phyloP scores from a whole-genome alignment of 306 rosid genomes.

The Cucurbita maxima region DNA sequence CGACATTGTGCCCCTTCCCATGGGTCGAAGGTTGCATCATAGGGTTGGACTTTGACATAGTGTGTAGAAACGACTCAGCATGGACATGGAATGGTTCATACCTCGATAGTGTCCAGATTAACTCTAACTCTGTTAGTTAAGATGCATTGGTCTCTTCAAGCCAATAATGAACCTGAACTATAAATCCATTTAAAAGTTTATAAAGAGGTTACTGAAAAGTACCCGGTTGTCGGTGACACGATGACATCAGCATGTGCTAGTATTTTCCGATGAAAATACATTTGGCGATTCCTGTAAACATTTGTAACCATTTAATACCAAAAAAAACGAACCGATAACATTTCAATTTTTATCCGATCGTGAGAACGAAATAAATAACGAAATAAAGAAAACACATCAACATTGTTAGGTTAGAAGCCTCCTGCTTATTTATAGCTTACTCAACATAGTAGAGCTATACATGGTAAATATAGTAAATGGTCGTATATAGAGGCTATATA shows the following conservation, averaged over 20 bases:
- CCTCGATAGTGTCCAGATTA: not conserved
- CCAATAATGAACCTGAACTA: not conserved
- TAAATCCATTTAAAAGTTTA: not conserved
- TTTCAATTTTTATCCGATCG: not conserved
- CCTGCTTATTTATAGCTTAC: no score
- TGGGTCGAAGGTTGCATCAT: no score
- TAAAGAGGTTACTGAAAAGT: not conserved
- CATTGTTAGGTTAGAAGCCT: no score
- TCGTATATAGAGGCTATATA: no score
- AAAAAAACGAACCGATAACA: not conserved
- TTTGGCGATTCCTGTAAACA: constrained; percentile 66
- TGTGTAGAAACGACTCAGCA: no score
- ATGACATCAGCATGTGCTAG: constrained; percentile 67
- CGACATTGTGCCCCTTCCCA: no score
- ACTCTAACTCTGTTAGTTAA: not conserved
- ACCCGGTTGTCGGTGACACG: constrained; percentile 91
- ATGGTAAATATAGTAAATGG: no score
- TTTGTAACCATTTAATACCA: not conserved
- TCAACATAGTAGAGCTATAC: no score
- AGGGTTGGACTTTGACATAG: no score
- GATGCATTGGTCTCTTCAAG: not conserved
- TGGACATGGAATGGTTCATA: no score
- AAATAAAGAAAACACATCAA: no score
- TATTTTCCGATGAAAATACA: constrained; percentile 61
- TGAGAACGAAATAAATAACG: no score